Conservation (phyloP, 148 eudicot species). For the Rhododendron henanense region DNA sequence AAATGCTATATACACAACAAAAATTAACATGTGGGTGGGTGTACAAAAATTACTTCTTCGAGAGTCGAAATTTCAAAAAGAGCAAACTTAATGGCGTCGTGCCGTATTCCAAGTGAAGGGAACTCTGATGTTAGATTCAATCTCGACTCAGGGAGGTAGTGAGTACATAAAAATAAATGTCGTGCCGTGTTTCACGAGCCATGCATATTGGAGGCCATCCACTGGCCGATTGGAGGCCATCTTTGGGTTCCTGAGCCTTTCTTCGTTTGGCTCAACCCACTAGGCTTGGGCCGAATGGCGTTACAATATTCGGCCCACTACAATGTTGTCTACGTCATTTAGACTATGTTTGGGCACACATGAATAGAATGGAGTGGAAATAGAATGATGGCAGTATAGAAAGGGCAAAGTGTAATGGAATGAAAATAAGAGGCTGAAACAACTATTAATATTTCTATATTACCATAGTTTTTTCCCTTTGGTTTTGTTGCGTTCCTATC, state of each 20-base stretch:
- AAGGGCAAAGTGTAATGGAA: neutral
- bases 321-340: neutral
- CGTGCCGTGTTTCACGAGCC: neutral
- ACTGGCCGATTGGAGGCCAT: neutral
- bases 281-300: neutral
- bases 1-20: too few relatives aligned
- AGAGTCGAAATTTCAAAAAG: neutral
- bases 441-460: neutral
- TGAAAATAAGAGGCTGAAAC: neutral
- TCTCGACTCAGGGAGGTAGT: too few relatives aligned
- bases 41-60: neutral
- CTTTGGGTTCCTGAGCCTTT: neutral
- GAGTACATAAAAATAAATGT: too few relatives aligned
- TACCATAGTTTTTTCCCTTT: neutral
- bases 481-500: neutral
- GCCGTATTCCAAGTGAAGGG: neutral
- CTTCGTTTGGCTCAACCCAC: neutral
- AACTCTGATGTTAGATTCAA: neutral
- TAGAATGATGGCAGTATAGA: neutral
- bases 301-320: neutral
- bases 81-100: neutral
- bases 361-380: neutral
- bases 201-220: too few relatives aligned
- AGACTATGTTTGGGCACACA: neutral
- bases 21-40: too few relatives aligned